Base-by-base conservation (phyloP, 352 stramenopile genomes). In the Phytophthora meadii region DNA sequence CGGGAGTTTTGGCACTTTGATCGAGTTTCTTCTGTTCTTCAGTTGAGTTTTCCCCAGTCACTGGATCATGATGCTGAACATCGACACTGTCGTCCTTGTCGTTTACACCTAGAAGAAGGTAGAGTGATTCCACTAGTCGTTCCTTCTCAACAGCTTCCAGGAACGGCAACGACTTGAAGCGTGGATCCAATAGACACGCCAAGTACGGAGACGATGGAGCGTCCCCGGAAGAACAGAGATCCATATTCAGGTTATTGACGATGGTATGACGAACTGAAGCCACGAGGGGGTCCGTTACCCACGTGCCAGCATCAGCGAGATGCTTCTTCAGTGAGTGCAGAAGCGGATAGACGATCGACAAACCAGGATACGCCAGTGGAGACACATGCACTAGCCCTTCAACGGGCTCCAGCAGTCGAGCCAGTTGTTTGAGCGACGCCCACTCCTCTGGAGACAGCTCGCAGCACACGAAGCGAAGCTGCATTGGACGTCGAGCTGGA, bases 161-260 rank as follows among this genome's bases (percentile, higher is more conserved):
- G 42, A 93, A 93, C 22, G 82, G 77, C 30, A 94, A 48, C 15
- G 74, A 74, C 67, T 93, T 94, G 66, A 93, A 92, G 14, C 86
- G 82, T 1, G 84, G 84, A 39, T 92, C 84, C 11, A 94, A 51
- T 12, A 92, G 62, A 50, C 82, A 92, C 36, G 82, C 79, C 51
- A 93, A 54, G 49, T 92, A 90, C 10, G 81, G 77, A 32, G 84
- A 88, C 17, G 84, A 87, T 6, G 77, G 69, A 25, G 79, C 68
- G 15, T 68, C 44, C 0, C 78, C 77, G 2, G 76, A 83, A 0
- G 69, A 76, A 28, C 85, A 93, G 7, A 91, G 65, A 44, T 83
- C 70, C 64, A 78, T 76, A 9, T 77, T 73, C 7, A 93, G 70
- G 3, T 68, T 77, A 9, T 54, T 67, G 39, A 78, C 58, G 48